Conservation (phyloP, 2,329 filamentous ascomycete genomes). For the Talaromyces sp. region DNA sequence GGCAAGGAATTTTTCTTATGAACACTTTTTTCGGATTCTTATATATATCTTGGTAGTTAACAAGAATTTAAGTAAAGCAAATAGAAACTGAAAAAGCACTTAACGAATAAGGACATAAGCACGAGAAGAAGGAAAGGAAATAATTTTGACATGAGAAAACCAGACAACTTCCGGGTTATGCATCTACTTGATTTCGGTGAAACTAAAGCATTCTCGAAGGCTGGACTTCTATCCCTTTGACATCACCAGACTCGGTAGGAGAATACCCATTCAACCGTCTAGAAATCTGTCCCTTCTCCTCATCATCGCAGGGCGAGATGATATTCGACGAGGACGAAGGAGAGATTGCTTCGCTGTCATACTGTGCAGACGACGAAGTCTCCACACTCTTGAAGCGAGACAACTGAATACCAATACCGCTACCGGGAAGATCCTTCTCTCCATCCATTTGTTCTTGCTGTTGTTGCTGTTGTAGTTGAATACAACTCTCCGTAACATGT, state of each 20-base stretch:
- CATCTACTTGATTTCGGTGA: background rate
- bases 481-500: conserved; percentile 12
- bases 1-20: no score
- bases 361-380: background rate
- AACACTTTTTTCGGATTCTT: background rate
- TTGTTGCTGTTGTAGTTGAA: conserved; percentile 6
- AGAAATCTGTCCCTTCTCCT: background rate
- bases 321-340: conserved; percentile 1
- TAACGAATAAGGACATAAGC: background rate
- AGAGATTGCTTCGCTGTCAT: background rate
- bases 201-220: background rate
- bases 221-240: background rate
- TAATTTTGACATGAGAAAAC: background rate
- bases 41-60: background rate
- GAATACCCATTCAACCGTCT: no score
- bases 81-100: background rate
- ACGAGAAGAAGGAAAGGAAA: background rate
- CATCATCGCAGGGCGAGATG: background rate
- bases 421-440: background rate
- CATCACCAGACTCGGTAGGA: background rate
- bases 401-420: background rate
- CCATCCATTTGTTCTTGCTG: background rate
- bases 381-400: background rate
- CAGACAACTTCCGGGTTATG: background rate
- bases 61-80: background rate